Percentiles rank a stretch among this genome's conserved stretches.
Evolutionary conservation across 75 land plant genomes (phyloP).

Genomic region (Picea glauca): DNA sequence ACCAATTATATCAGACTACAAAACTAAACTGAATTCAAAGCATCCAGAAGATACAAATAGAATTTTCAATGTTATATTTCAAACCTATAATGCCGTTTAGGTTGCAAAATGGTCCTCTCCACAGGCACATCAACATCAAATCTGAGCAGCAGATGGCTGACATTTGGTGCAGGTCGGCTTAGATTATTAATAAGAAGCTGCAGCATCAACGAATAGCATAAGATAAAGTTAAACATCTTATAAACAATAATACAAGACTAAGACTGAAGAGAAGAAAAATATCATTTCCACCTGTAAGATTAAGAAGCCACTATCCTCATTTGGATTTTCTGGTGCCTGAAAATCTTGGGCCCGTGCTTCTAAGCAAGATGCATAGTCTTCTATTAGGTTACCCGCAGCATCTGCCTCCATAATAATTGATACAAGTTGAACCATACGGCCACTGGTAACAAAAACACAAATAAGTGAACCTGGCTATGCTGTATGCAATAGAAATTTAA

Average conservation of each 20-base stretch:
- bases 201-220: slow-evolving; percentile 9
- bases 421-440: slow-evolving; percentile 81
- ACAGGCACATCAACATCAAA: slow-evolving; percentile 80
- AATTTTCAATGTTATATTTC: background rate
- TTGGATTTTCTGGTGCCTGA: slow-evolving; percentile 56
- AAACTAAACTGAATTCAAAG: too few species aligned
- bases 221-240: background rate
- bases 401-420: slow-evolving; percentile 75
- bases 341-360: slow-evolving; percentile 72
- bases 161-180: slow-evolving; percentile 81
- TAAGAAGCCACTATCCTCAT: slow-evolving; percentile 80
- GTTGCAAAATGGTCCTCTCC: slow-evolving; percentile 83
- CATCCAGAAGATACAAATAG: background rate
- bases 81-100: slow-evolving; percentile 89
- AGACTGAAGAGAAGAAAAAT: background rate
- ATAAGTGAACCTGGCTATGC: too few species aligned
- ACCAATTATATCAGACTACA: too few species aligned
- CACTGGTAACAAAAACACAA: slow-evolving; percentile 15
- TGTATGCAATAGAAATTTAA: too few species aligned
- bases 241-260: background rate
- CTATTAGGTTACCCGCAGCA: slow-evolving; percentile 61
- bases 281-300: slow-evolving; percentile 69
- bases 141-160: slow-evolving; percentile 76
- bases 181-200: slow-evolving; percentile 92
- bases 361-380: slow-evolving; percentile 95